Base-by-base conservation (phyloP, 305 asterid species). In the Fraxinus platypoda region DNA sequence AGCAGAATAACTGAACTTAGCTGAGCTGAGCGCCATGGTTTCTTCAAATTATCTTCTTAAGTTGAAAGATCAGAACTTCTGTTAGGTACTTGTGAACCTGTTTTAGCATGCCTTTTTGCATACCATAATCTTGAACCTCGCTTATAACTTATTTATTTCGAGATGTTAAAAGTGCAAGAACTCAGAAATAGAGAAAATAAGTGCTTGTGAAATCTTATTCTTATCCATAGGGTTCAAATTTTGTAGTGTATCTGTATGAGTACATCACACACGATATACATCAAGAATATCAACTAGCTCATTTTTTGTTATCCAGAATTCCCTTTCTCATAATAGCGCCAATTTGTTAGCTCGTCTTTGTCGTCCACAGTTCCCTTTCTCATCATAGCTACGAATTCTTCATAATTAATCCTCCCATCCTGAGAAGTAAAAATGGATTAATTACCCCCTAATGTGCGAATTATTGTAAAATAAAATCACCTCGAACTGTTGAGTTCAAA, bases 351-450 rank as follows among this genome's bases (percentile, higher is more conserved):
- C 73, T 59, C 74, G 75, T 78, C 37, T 79, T 38, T 82, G 71
- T 26, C 82, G 83, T 88, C 93, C 38, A 84, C 75, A 4, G 91
- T 90, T 81, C 98, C 97, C 84, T 84, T 94, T 82, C 79, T 94
- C 99, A 95, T 95, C 99, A 95, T 95, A 17, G 86, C 90, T 35
- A 78, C 92, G 13, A 95, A 95, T 75, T 95, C 99, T 0, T 92
- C 97, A 17, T 84, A 95, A 85, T 93, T 93, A 49, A 95, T 95
- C 82, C 26, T 85, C 79, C 98, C 99, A 64, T 95, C 99, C 99
- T 95, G 75, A 83, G 49, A n/a, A 57, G 35, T 68, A 74, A 13
- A 74, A 71, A 80, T 33, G 33, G 15, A 74, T 7, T 21, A 78
- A 12, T 52, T 52, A 31, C 5, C 4, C 23, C 6, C 75, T 73